Evolutionary conservation across 2,329 filamentous ascomycete species (phyloP), one percentile per base, ranked within the genome.

Genomic region (Neonectria coccinea): DNA sequence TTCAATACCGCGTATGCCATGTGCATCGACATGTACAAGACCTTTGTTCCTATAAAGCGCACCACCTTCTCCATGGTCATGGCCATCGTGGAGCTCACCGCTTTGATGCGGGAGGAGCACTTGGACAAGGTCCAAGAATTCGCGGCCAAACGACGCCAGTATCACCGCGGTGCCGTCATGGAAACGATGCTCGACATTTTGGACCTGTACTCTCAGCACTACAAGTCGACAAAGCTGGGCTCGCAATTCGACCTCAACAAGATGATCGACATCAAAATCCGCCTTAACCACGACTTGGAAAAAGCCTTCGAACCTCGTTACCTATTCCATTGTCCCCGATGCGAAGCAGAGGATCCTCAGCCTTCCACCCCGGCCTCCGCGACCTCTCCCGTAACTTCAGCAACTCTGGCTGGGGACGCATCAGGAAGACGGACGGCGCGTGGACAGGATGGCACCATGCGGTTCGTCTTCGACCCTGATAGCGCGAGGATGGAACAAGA

Each of bases 131-230:
- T 87, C 79, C 65, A 79, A 75, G 70, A 83, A 76, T 76, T 92
- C 78, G 79, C 83, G 68, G 75, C 82, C 67, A 67, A 83, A 65
- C 82, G 84, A 47, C 83, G 76, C 69, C 80, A 83, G 64, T 84
- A 84, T 42, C 79, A 77, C 10, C 78, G 85, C 31, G 79, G 80
- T 9, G 82, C 83, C 65, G 81, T 88, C 29, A 77, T 86, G 81
- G 95, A 98, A 84, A 95, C 93, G 0, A 87, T 97, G 73, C 88
- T 97, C 42, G 96, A 98, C 75, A 85, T 97, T 0, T 86, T 98
- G 27, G 95, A 99, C 74, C 86, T 98, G 3, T 98, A 97, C 78
- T 96, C 93, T 0, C 92, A 97, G 74, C 91, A 97, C 75, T 88
- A 89, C 59, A 87, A 88, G 69, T 84, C 86, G 56, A 97, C 94